Evolutionary conservation across 2,329 filamentous ascomycete species (phyloP).

Genomic region (Aspergillus flavus): DNA sequence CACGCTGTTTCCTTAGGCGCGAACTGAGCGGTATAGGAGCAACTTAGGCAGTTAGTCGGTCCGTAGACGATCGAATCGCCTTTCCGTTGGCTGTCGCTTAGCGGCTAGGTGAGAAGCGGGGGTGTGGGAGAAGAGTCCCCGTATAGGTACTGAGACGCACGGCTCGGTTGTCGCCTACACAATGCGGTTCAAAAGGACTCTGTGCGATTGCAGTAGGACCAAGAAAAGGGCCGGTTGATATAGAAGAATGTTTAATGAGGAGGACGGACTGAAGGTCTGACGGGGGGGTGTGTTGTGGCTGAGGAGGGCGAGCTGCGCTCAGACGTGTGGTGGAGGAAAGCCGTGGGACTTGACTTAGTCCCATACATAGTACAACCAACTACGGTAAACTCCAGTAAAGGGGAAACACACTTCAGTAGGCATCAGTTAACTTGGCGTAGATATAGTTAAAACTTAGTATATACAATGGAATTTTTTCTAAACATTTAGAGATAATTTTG

Average conservation of each 20-base stretch:
- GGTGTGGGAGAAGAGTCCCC: conserved; percentile 31
- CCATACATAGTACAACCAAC: conserved; percentile 4
- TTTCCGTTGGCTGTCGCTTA: conserved; percentile 43
- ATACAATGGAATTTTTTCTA: background rate
- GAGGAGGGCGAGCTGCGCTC: conserved; percentile 16
- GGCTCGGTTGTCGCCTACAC: conserved; percentile 9
- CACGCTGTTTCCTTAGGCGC: conserved; percentile 19
- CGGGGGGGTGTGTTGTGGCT: conserved; percentile 1
- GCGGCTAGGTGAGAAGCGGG: conserved; percentile 40
- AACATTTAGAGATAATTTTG: background rate
- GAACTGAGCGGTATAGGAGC: conserved; percentile 22
- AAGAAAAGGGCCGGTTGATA: background rate
- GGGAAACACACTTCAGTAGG: background rate
- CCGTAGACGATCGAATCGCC: conserved; percentile 29
- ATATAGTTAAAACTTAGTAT: background rate
- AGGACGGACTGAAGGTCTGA: conserved; percentile 1
- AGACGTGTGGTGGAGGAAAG: conserved; percentile 16
- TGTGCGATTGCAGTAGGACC: background rate
- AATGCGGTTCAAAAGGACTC: background rate
- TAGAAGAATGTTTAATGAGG: conserved; percentile 1
- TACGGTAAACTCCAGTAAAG: background rate
- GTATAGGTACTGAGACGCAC: conserved; percentile 12
- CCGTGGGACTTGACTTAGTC: conserved; percentile 5
- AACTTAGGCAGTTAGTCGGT: conserved; percentile 19
- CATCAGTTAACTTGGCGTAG: background rate